phyloP scores from a whole-genome alignment of 768 basidiomycete species.

The Gloeophyllum trabeum region DNA sequence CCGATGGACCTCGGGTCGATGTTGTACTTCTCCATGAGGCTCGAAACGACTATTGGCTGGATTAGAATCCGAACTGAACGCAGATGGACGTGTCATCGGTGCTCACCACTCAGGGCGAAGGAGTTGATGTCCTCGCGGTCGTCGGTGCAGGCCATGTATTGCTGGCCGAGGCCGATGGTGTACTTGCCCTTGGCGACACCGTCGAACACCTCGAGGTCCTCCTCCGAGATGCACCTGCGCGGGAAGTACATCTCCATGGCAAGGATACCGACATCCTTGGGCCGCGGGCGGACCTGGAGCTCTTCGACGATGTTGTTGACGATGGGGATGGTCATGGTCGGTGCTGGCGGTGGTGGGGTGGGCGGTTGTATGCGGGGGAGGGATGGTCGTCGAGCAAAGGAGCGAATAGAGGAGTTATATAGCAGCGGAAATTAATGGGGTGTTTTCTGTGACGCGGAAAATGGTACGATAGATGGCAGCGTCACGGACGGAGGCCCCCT shows the following conservation, averaged over 20 bases:
- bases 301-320: slow-evolving; percentile 8
- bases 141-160: slow-evolving; percentile 98
- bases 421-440: background rate
- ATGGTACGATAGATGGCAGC: background rate
- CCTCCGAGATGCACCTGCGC: slow-evolving; percentile 91
- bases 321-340: background rate
- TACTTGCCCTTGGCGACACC: slow-evolving; percentile 94
- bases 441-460: background rate
- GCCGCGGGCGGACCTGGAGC: slow-evolving; percentile 29
- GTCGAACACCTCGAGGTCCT: slow-evolving; percentile 89
- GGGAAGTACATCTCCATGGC: slow-evolving; percentile 95
- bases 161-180: slow-evolving; percentile 96
- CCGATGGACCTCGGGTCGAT: slow-evolving; percentile 95
- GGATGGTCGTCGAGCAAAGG: slow-evolving; percentile 5
- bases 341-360: slow-evolving; percentile 1
- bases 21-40: slow-evolving; percentile 87
- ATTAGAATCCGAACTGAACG: background rate
- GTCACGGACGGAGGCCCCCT: background rate
- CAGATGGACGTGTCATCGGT: slow-evolving; percentile 1
- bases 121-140: slow-evolving; percentile 99
- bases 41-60: slow-evolving; percentile 57
- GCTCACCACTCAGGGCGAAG: slow-evolving; percentile 83
- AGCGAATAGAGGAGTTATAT: slow-evolving; percentile 4
- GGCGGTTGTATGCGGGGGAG: slow-evolving; percentile 2
- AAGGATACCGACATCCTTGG: slow-evolving; percentile 90